A percentile compares a stretch with the other conserved stretches of the same genome.
Conservation (phyloP, 352 stramenopile species). For the Aphanomyces euteiches region DNA sequence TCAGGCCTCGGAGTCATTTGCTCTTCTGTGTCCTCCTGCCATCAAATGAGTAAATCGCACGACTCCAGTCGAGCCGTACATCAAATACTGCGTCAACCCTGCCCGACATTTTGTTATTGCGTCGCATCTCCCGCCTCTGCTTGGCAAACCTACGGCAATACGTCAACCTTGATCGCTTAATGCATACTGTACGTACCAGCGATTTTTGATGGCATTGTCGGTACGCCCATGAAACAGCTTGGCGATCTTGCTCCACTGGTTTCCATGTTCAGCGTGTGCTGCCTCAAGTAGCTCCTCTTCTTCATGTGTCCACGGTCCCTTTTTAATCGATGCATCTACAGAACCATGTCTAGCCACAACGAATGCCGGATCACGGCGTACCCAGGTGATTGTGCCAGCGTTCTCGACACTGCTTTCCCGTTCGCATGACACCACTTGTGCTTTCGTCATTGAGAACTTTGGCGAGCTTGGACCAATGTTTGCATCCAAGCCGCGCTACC, state of each 20-base stretch:
- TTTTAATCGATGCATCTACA: constrained; percentile 45
- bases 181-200: constrained; percentile 35
- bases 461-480: constrained; percentile 30
- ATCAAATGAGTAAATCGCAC: constrained; percentile 3
- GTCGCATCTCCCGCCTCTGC: constrained; percentile 20
- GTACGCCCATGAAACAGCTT: constrained; percentile 44
- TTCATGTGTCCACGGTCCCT: constrained; percentile 36
- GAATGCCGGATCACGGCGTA: not conserved
- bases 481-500: constrained; percentile 26
- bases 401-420: constrained; percentile 27
- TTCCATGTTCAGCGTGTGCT: constrained; percentile 39
- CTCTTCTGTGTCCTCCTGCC: constrained; percentile 10
- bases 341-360: constrained; percentile 36
- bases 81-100: not conserved
- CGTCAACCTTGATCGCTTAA: not conserved
- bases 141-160: constrained; percentile 23
- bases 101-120: constrained; percentile 1
- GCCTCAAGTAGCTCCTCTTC: constrained; percentile 41
- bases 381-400: constrained; percentile 30
- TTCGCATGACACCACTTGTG: not conserved
- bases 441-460: constrained; percentile 23
- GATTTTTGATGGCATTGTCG: constrained; percentile 56
- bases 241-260: constrained; percentile 51
- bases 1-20: constrained; percentile 19
- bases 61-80: constrained; percentile 10